Evolutionary conservation across 805 yeast genomes (phyloP).

Genomic region (Candida boidinii): DNA sequence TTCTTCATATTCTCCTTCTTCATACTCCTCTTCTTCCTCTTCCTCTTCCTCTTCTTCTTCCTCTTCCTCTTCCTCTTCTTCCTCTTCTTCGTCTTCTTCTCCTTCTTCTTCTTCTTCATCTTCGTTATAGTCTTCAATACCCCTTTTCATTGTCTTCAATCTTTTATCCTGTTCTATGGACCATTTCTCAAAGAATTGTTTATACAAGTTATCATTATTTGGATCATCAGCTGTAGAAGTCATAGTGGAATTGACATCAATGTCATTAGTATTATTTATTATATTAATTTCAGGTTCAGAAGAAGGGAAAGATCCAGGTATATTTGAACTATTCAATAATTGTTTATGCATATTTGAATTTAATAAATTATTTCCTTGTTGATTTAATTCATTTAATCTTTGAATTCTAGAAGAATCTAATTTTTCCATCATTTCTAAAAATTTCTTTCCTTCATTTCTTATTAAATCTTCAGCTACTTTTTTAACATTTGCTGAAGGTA

Average conservation of each 20-base stretch:
- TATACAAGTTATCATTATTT: too few species aligned
- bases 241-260: too few species aligned
- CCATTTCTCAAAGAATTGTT: too few species aligned
- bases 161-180: too few species aligned
- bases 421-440: slow-evolving; percentile 73
- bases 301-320: slow-evolving; percentile 16
- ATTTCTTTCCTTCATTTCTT: slow-evolving; percentile 68
- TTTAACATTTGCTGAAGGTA: slow-evolving; percentile 5
- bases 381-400: slow-evolving; percentile 18
- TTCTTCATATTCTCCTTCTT: slow-evolving; percentile 12
- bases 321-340: too few species aligned
- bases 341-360: slow-evolving; percentile 12
- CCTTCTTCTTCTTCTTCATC: slow-evolving; percentile 9
- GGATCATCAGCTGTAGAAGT: too few species aligned
- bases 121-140: slow-evolving; percentile 4
- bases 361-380: too few species aligned
- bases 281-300: slow-evolving; percentile 17
- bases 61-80: slow-evolving; percentile 7
- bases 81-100: slow-evolving; percentile 7
- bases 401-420: slow-evolving; percentile 46
- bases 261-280: too few species aligned
- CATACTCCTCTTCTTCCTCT: slow-evolving; percentile 9
- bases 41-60: slow-evolving; percentile 7
- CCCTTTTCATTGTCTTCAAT: slow-evolving; percentile 7
- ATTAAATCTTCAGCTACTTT: slow-evolving; percentile 74